These are phyloP conservation scores for Alternaria arborescens DNA, from an alignment of 2,329 filamentous ascomycete species.

Conservation along the genomic window DNA sequence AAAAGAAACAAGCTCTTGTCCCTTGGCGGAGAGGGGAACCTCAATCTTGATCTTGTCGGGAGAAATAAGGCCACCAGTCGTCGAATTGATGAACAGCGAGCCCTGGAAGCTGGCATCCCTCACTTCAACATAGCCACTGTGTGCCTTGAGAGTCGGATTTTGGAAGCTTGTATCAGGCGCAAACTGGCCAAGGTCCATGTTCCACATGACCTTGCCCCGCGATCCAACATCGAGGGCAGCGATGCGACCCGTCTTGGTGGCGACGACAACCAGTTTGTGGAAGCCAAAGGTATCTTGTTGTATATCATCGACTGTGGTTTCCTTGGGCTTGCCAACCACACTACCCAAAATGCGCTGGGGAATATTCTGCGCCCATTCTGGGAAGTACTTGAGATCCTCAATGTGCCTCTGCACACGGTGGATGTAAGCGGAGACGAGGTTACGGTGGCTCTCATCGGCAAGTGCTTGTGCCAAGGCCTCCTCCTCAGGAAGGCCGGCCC, in stretches of 20 bases:
- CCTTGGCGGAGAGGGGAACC: constrained; percentile 22
- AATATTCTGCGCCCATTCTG: constrained; percentile 74
- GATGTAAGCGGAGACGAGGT: constrained; percentile 80
- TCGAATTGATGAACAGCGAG: constrained; percentile 45
- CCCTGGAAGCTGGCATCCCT: constrained; percentile 34
- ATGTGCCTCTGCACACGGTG: constrained; percentile 86
- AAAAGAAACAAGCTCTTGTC: constrained; percentile 43
- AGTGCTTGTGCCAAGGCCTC: constrained; percentile 81
- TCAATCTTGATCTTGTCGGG: constrained; percentile 26
- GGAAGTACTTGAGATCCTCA: constrained; percentile 78
- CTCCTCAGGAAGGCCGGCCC: constrained; percentile 77
- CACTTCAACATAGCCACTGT: constrained; percentile 46
- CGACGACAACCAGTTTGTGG: constrained; percentile 82
- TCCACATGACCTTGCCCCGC: constrained; percentile 80
- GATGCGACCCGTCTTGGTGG: constrained; percentile 79
- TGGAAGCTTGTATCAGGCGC: constrained; percentile 67
- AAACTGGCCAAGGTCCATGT: constrained; percentile 68
- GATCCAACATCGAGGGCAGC: constrained; percentile 81
- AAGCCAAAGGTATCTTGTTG: constrained; percentile 83
- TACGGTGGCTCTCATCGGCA: constrained; percentile 86
- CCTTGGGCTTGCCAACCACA: constrained; percentile 65
- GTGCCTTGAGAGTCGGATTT: constrained; percentile 59
- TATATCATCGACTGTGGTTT: constrained; percentile 62
- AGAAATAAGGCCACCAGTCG: constrained; percentile 40
- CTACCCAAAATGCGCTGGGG: constrained; percentile 71